Conservation (phyloP, 306 rosid species). For the Vigna nakashimae region DNA sequence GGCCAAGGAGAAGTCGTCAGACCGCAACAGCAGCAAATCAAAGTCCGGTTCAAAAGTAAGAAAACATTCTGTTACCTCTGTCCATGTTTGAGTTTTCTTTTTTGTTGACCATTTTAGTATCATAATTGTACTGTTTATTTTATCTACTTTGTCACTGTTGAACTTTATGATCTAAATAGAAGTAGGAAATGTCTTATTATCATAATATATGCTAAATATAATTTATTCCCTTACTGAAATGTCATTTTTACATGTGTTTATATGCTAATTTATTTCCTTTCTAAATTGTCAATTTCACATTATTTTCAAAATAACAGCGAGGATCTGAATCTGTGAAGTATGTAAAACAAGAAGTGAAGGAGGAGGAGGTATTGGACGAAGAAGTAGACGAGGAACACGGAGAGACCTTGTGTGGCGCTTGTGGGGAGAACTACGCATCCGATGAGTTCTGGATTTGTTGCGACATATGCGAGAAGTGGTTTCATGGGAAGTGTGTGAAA, state of each 20-base stretch:
- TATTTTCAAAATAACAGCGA: conserved; percentile 45
- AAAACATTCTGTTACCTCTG: background rate
- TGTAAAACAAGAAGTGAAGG: conserved; percentile 51
- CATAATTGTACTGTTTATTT: background rate
- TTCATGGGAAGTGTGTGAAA: conserved; percentile 58
- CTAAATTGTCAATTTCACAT: conserved; percentile 1
- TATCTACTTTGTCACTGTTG: background rate
- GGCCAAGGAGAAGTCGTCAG: conserved; percentile 68
- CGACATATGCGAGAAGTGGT: conserved; percentile 67
- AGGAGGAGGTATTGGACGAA: conserved; percentile 48
- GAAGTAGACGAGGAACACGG: conserved; percentile 61
- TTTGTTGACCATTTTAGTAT: background rate
- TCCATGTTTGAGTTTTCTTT: background rate
- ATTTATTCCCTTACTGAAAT: background rate
- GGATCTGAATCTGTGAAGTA: conserved; percentile 55
- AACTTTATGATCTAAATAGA: background rate
- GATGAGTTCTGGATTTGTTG: conserved; percentile 61
- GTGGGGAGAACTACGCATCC: conserved; percentile 49
- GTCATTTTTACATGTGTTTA: background rate
- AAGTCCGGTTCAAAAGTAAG: conserved; percentile 71
- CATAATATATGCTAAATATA: background rate
- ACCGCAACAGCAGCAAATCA: conserved; percentile 65
- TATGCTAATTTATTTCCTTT: conserved; percentile 13
- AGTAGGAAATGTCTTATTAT: conserved; percentile 21
- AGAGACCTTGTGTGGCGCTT: conserved; percentile 50